Conservation (phyloP, 1,284 basidiomycete genomes). For the Stygiomarasmius scandens region DNA sequence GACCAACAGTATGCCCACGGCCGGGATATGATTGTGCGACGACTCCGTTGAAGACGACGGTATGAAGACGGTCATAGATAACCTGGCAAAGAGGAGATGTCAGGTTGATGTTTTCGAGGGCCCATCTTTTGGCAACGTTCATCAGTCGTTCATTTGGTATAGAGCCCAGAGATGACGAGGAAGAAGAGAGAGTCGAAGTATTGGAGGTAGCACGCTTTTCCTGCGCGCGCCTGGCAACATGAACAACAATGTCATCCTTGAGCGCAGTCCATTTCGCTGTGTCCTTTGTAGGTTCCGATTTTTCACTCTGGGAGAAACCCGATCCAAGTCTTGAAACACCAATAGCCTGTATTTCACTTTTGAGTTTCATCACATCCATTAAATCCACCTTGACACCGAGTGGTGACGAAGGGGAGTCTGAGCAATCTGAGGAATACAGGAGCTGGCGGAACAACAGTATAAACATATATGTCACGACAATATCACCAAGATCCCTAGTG, state of each 20-base stretch:
- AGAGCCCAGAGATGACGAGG: constrained; percentile 24
- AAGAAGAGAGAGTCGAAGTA: constrained; percentile 8
- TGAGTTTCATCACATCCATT: constrained; percentile 60
- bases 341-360: constrained; percentile 76
- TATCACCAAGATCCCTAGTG: constrained; percentile 75
- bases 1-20: constrained; percentile 35
- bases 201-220: constrained; percentile 35
- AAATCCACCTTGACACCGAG: constrained; percentile 40
- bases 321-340: constrained; percentile 48
- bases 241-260: constrained; percentile 64
- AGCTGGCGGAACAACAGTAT: constrained; percentile 81
- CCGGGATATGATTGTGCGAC: constrained; percentile 52
- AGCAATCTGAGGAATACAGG: constrained; percentile 45
- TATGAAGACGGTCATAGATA: constrained; percentile 63
- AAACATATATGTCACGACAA: constrained; percentile 79
- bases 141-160: constrained; percentile 55
- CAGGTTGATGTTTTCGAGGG: constrained; percentile 58
- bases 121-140: constrained; percentile 65
- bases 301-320: constrained; percentile 12
- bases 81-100: constrained; percentile 58
- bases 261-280: constrained; percentile 48
- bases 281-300: constrained; percentile 34
- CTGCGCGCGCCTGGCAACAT: constrained; percentile 65
- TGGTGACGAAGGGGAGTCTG: constrained; percentile 24
- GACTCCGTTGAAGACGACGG: constrained; percentile 65